These are phyloP conservation scores for Quercus parvula DNA, from an alignment of 306 rosid genomes.

Conservation along the genomic window DNA sequence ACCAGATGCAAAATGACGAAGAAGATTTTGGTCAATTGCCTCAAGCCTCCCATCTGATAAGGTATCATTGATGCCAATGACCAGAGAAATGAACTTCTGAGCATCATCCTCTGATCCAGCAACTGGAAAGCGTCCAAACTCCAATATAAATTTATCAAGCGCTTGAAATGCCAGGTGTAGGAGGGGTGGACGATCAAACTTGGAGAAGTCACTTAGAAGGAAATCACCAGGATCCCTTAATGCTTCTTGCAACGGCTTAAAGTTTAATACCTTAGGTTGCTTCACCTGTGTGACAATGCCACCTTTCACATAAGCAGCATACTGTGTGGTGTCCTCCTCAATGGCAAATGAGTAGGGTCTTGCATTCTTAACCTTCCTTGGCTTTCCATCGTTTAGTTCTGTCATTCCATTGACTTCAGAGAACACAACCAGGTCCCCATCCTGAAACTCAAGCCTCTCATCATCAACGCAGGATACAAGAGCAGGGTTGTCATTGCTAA, in stretches of 20 bases:
- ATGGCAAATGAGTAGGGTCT: constrained; percentile 74
- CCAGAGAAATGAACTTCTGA: constrained; percentile 56
- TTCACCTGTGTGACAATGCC: constrained; percentile 89
- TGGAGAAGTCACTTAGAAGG: constrained; percentile 86
- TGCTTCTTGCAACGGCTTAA: constrained; percentile 69
- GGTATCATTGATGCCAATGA: constrained; percentile 48
- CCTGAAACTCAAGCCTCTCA: constrained; percentile 91
- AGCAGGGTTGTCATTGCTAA: constrained; percentile 78
- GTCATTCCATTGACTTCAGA: constrained; percentile 90
- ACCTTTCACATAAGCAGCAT: constrained; percentile 67
- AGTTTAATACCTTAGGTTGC: constrained; percentile 71
- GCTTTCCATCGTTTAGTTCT: constrained; percentile 83
- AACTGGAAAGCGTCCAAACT: constrained; percentile 65
- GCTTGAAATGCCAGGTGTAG: constrained; percentile 80
- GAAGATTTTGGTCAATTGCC: constrained; percentile 67
- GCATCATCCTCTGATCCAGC: constrained; percentile 85
- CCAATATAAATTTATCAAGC: constrained; percentile 60
- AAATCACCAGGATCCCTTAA: constrained; percentile 73
- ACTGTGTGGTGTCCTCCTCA: constrained; percentile 78
- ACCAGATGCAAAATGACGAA: constrained; percentile 78
- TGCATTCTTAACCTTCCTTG: constrained; percentile 66
- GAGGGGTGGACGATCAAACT: constrained; percentile 74
- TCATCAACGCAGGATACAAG: constrained; percentile 79
- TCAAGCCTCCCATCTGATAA: constrained; percentile 60
- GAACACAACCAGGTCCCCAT: constrained; percentile 88